Percentiles rank a stretch among this genome's conserved stretches.
phyloP scores from a whole-genome alignment of 176 grass and related monocot species.

The Avena eriantha region DNA sequence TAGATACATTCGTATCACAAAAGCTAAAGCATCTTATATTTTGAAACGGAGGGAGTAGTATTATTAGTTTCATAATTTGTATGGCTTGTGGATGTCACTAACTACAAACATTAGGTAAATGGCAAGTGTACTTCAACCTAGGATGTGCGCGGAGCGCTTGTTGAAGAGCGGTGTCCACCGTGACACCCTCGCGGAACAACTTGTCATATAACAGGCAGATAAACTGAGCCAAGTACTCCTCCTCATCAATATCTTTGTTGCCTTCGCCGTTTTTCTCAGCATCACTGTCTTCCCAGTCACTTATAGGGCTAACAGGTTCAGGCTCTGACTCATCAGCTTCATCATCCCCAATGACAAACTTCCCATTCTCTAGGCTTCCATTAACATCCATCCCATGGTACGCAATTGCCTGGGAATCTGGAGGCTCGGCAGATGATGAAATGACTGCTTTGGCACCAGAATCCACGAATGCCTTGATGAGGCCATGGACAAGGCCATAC shows the following conservation, averaged over 20 bases:
- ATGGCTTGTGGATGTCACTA: constrained; percentile 48
- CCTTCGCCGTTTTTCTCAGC: constrained; percentile 58
- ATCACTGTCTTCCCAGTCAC: constrained; percentile 96
- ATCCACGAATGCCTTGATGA: constrained; percentile 88
- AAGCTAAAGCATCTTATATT: too few species aligned
- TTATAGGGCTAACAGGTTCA: constrained; percentile 74
- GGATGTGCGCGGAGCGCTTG: constrained; percentile 66
- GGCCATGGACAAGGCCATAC: constrained; percentile 61
- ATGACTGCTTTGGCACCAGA: constrained; percentile 92
- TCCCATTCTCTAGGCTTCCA: constrained; percentile 64
- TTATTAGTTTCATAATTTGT: constrained; percentile 47
- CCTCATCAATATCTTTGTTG: constrained; percentile 57
- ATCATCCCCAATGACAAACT: constrained; percentile 89
- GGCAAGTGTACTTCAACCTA: constrained; percentile 87
- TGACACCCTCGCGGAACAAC: constrained; percentile 82
- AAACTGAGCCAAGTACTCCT: constrained; percentile 85
- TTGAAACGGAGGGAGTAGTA: constrained; percentile 18
- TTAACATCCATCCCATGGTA: constrained; percentile 63
- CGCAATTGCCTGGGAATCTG: constrained; percentile 63
- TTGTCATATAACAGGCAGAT: constrained; percentile 78
- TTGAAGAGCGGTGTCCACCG: constrained; percentile 70
- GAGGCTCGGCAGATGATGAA: constrained; percentile 75
- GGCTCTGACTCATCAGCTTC: constrained; percentile 69
- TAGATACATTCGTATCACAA: too few species aligned
- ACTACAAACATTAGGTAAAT: constrained; percentile 67